Evolutionary conservation across 192 early-diverging fungal genomes (phyloP), one percentile per base, ranked within the genome.

Genomic region (Backusella luteola): DNA sequence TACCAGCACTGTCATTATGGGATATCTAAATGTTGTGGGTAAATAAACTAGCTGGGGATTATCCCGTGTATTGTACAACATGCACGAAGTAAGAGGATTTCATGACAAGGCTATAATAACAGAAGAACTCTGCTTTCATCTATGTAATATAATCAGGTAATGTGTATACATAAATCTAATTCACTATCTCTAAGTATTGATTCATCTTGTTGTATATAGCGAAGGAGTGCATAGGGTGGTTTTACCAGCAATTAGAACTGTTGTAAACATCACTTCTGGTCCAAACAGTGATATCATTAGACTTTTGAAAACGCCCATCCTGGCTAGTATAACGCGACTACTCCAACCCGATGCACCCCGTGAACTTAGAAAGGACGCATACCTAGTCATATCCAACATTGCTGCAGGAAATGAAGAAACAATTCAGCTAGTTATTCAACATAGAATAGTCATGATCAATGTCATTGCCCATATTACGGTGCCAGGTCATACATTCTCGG

Each of bases 181-280:
- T 19, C 3, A 12, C 34, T 38, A 4, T 34, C 15, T 36, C 3
- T 17, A 36, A 8, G 11, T 36, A 34, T 68, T 21, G 8, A 9
- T 12, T 63, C 0, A 6, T 2, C 6, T 11, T 14, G 1, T 38
- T 17, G 26, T 15, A 39, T 44, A 15, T 23, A 75, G 74, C 21
- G 29, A 42, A 19, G 63, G 74, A 3, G 35, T 42, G 2, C 29
- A 38, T 23, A 29, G 67, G 0, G 29, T 75, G 0, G 35, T 79
- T 14, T 23, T 56, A 4, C 78, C 78, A 9, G 82, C 68, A 0
- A 67, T 83, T 6, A 56, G 79, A 63, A 71, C 76, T 4, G 69
- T 80, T 41, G 77, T 83, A 4, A 83, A 83, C 34, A 83, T 83
- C 29, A 75, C 82, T 12, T 83, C 78, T 15, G 82, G 78, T 1